These are phyloP conservation scores for Dactylellina parvicollis DNA, from an alignment of 2,329 filamentous ascomycete genomes.

Conservation along the genomic window DNA sequence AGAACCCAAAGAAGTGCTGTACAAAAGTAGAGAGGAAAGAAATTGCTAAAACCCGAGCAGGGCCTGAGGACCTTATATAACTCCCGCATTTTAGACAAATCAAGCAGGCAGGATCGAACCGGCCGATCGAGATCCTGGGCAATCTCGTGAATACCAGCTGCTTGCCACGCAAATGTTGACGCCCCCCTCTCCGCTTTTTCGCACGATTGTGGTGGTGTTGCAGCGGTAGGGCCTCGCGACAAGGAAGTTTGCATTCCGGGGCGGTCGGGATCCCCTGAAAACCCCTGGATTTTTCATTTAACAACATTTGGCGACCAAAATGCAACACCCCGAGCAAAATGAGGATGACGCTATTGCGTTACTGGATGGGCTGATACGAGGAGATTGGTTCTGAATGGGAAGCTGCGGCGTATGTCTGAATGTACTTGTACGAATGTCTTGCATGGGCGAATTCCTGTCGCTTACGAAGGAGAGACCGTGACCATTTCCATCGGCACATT, in stretches of 20 bases:
- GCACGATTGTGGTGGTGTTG: constrained; percentile 19
- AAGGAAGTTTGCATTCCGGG: constrained; percentile 18
- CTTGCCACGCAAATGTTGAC: constrained; percentile 10
- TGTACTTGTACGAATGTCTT: too few relatives aligned
- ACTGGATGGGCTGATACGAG: too few relatives aligned
- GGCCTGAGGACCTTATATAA: constrained; percentile 24
- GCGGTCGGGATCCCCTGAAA: constrained; percentile 9
- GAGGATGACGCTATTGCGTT: constrained; percentile 1
- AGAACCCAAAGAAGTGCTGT: not conserved
- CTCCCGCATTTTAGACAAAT: not conserved
- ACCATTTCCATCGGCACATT: not conserved
- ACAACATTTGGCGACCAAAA: constrained; percentile 20
- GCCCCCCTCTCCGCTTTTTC: constrained; percentile 17
- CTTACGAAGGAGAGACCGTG: too few relatives aligned
- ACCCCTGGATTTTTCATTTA: constrained; percentile 20
- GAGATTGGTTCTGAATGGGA: too few relatives aligned
- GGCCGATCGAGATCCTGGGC: constrained; percentile 18
- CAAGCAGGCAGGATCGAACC: constrained; percentile 13
- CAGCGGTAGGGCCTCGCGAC: constrained; percentile 16
- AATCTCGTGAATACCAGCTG: constrained; percentile 40
- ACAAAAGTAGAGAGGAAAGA: constrained; percentile 5
- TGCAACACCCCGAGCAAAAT: constrained; percentile 22
- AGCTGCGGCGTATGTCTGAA: too few relatives aligned
- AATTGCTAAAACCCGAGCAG: not conserved
- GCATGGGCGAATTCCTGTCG: too few relatives aligned